Conservation (phyloP, 768 basidiomycete species). For the Russula abietina region DNA sequence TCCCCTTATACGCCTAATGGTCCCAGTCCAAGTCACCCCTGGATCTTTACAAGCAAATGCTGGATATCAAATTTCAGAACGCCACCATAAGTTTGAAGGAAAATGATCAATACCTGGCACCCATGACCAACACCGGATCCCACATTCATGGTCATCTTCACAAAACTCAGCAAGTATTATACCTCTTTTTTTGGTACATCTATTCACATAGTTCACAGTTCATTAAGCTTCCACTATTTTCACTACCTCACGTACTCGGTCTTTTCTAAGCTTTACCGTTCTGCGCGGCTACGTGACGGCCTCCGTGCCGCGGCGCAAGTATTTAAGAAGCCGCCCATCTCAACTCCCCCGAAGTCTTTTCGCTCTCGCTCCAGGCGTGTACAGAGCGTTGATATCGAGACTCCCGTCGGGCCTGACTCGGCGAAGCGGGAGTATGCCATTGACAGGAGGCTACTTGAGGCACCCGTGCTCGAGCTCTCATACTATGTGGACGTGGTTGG, state of each 20-base stretch:
- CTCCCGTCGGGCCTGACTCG: conserved; percentile 51
- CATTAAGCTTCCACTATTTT: conserved; percentile 12
- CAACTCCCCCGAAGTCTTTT: conserved; percentile 8
- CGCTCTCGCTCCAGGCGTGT: conserved; percentile 27
- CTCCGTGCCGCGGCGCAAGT: conserved; percentile 3
- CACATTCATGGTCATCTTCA: conserved; percentile 52
- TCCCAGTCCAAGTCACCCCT: conserved; percentile 68
- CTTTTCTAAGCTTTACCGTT: conserved; percentile 22
- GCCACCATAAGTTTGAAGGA: conserved; percentile 60
- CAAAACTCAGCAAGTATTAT: conserved; percentile 33
- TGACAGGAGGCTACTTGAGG: conserved; percentile 75
- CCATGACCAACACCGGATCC: conserved; percentile 63
- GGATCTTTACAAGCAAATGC: conserved; percentile 78
- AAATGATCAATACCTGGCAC: conserved; percentile 67
- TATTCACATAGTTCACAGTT: conserved; percentile 15
- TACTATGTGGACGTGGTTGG: conserved; percentile 88
- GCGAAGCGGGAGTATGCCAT: conserved; percentile 76
- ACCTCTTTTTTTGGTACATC: background rate
- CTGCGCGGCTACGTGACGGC: conserved; percentile 12
- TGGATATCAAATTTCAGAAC: conserved; percentile 64
- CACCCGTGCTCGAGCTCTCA: conserved; percentile 67
- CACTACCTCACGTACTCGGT: conserved; percentile 18
- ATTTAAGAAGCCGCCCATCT: background rate
- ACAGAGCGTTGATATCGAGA: conserved; percentile 46
- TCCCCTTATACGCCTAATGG: background rate